These are phyloP conservation scores for Aspergillus calidoustus DNA, from an alignment of 2,329 filamentous ascomycete species.

Conservation along the genomic window DNA sequence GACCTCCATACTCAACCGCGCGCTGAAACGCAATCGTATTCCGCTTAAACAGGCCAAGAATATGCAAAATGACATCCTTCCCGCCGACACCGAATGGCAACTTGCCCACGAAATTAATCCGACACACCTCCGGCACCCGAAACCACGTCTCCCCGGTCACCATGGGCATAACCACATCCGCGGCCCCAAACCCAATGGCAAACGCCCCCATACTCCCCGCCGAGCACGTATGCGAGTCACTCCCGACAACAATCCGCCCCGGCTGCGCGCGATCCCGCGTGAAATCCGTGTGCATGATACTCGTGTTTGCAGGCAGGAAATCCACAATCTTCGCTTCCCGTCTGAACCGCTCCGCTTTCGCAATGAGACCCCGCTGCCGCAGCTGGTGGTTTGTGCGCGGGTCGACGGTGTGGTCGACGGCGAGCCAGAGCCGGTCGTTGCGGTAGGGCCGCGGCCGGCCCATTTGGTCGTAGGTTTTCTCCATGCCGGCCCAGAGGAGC, in stretches of 20 bases:
- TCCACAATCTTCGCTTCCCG: background rate
- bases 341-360: background rate
- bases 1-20: background rate
- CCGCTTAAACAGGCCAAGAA: background rate
- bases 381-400: background rate
- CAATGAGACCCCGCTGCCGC: background rate
- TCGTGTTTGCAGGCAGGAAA: background rate
- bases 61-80: slow-evolving; percentile 6
- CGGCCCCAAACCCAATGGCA: background rate
- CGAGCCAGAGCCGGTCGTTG: slow-evolving; percentile 8
- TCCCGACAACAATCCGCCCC: background rate
- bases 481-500: background rate
- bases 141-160: slow-evolving; percentile 6
- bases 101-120: background rate
- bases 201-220: background rate
- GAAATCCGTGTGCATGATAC: slow-evolving; percentile 6
- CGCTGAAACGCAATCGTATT: background rate
- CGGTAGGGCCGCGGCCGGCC: background rate
- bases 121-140: background rate
- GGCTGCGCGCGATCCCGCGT: background rate
- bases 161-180: slow-evolving; percentile 1
- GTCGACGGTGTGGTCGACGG: slow-evolving; percentile 2
- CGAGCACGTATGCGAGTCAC: slow-evolving; percentile 2
- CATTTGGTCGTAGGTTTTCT: background rate
- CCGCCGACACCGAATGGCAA: background rate